These are phyloP conservation scores for Rosa hybrid DNA, from an alignment of 331 rosid genomes.

Conservation along the genomic window DNA sequence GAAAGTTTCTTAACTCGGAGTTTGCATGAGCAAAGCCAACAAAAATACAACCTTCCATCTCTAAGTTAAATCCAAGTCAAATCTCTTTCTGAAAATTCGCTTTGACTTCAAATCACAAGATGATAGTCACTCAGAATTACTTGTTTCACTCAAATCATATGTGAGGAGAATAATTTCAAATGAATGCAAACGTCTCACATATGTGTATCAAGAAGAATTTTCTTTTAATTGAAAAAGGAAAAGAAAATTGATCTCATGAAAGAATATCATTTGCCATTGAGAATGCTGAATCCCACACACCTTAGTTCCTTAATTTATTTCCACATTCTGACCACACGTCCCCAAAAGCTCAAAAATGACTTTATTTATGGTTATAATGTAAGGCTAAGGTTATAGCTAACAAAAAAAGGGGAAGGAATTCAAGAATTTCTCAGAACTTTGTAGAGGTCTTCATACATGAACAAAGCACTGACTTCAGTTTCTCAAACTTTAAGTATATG, in stretches of 20 bases:
- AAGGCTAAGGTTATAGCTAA: background rate
- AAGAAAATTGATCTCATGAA: background rate
- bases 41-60: background rate
- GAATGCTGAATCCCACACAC: background rate
- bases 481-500: background rate
- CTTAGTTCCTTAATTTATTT: too few species aligned
- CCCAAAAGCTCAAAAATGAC: background rate
- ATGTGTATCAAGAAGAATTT: background rate
- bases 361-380: background rate
- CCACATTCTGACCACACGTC: background rate
- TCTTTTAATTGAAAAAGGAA: too few species aligned
- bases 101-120: background rate
- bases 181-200: background rate
- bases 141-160: background rate
- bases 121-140: background rate
- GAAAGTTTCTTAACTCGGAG: too few species aligned
- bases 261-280: background rate
- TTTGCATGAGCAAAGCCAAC: too few species aligned
- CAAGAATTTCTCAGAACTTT: background rate
- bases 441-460: background rate
- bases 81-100: too few species aligned
- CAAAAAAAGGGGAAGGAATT: background rate
- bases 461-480: background rate
- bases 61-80: background rate
- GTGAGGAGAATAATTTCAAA: background rate